A percentile compares a stretch with the other conserved stretches of the same genome.
Conservation (phyloP, 257 asterid species). For the Solanum bulbocastanum region DNA sequence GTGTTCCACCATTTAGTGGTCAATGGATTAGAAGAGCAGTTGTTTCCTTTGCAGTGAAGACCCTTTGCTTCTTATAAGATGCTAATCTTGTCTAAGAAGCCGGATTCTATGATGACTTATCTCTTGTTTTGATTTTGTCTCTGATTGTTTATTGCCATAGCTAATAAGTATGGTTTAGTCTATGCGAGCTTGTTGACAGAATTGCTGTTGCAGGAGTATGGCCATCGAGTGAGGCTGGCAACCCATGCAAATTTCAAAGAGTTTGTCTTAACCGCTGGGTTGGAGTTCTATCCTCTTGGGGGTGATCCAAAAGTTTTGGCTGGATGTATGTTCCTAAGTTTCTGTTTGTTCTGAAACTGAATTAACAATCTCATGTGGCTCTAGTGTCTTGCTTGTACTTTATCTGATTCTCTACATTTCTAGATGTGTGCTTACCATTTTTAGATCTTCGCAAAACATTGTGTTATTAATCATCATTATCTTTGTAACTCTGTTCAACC, state of each 20-base stretch:
- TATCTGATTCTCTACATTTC: background rate
- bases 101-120: background rate
- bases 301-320: constrained; percentile 98
- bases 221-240: constrained; percentile 92
- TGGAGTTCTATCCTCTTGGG: constrained; percentile 96
- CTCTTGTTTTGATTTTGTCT: background rate
- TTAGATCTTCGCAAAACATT: background rate
- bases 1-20: background rate
- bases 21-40: background rate
- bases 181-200: constrained; percentile 6
- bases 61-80: background rate
- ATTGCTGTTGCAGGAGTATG: constrained; percentile 79
- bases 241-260: constrained; percentile 94
- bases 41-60: background rate
- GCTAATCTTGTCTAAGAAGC: background rate
- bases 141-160: background rate
- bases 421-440: background rate
- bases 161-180: background rate
- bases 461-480: background rate
- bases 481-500: background rate
- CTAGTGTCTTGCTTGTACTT: background rate
- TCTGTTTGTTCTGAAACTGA: constrained; percentile 1
- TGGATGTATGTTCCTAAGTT: constrained; percentile 54
- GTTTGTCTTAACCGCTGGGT: constrained; percentile 88
- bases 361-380: background rate